Evolutionary conservation across 2,329 filamentous ascomycete species (phyloP).

Genomic region (Dendrostoma leiphaemia): DNA sequence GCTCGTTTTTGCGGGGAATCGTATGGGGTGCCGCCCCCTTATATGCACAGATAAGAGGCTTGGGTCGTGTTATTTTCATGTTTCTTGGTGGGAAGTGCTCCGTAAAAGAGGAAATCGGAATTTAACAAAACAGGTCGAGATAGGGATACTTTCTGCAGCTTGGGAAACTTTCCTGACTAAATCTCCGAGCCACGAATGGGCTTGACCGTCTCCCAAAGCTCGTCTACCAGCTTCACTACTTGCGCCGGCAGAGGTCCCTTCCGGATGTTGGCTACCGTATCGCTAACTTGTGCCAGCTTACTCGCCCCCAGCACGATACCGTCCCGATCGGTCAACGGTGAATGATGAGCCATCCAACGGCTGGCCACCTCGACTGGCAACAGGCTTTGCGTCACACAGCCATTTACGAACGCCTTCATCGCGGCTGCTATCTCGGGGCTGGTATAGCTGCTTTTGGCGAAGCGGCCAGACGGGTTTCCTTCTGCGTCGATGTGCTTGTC

Average conservation of each 20-base stretch:
- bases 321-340: slow-evolving; percentile 15
- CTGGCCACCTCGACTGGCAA: slow-evolving; percentile 31
- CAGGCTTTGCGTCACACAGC: slow-evolving; percentile 24
- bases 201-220: slow-evolving; percentile 3
- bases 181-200: slow-evolving; percentile 6
- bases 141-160: too few relatives aligned
- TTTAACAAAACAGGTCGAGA: not conserved
- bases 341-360: slow-evolving; percentile 20
- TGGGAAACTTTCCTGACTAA: too few relatives aligned
- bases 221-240: not conserved
- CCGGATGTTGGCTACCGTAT: slow-evolving; percentile 2
- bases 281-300: slow-evolving; percentile 16
- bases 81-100: too few relatives aligned
- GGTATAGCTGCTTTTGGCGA: slow-evolving; percentile 28
- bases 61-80: too few relatives aligned
- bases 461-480: slow-evolving; percentile 25
- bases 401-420: slow-evolving; percentile 29
- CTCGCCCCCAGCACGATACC: slow-evolving; percentile 22
- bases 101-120: too few relatives aligned
- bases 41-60: too few relatives aligned
- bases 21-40: too few relatives aligned
- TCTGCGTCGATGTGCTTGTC: slow-evolving; percentile 27
- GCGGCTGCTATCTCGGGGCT: slow-evolving; percentile 26
- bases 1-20: too few relatives aligned
- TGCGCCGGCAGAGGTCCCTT: slow-evolving; percentile 1